These are phyloP conservation scores for Nicotiana otophora DNA, from an alignment of 257 asterid species.

Conservation along the genomic window DNA sequence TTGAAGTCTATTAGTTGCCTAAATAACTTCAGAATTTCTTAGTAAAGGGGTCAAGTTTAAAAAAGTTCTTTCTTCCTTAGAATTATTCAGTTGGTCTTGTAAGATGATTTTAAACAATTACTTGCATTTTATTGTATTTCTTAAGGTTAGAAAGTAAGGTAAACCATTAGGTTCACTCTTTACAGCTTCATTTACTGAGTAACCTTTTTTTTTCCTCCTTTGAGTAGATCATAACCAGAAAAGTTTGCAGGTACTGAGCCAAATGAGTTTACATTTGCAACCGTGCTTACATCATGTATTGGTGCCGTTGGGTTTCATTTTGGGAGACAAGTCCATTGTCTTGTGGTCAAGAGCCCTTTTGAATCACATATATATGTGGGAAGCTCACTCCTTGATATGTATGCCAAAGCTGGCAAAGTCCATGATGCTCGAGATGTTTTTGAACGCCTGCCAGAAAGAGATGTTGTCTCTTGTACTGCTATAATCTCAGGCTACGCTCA, in stretches of 20 bases:
- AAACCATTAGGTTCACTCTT: not conserved
- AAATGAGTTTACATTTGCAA: slow-evolving; percentile 75
- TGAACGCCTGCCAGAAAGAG: slow-evolving; percentile 58
- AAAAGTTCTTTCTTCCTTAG: too few species aligned
- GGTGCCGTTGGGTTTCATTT: slow-evolving; percentile 30
- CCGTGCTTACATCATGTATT: slow-evolving; percentile 56
- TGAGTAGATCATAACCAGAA: not conserved
- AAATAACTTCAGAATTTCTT: too few species aligned
- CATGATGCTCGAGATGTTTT: slow-evolving; percentile 60
- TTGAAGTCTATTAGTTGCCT: not conserved
- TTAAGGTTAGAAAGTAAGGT: not conserved
- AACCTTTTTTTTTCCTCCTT: not conserved
- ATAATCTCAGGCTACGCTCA: slow-evolving; percentile 83
- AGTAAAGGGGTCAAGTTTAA: not conserved
- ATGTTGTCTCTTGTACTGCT: slow-evolving; percentile 75
- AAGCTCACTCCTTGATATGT: slow-evolving; percentile 87
- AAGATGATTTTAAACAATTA: not conserved
- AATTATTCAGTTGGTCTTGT: not conserved
- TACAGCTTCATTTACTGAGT: too few species aligned
- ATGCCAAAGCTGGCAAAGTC: slow-evolving; percentile 75
- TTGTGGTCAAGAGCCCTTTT: slow-evolving; percentile 47
- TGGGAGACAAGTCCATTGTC: slow-evolving; percentile 70
- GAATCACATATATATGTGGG: slow-evolving; percentile 65
- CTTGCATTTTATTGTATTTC: not conserved
- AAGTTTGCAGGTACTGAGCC: slow-evolving; percentile 56